Conservation (phyloP, 495 filamentous ascomycete species). For the Podospora comata region DNA sequence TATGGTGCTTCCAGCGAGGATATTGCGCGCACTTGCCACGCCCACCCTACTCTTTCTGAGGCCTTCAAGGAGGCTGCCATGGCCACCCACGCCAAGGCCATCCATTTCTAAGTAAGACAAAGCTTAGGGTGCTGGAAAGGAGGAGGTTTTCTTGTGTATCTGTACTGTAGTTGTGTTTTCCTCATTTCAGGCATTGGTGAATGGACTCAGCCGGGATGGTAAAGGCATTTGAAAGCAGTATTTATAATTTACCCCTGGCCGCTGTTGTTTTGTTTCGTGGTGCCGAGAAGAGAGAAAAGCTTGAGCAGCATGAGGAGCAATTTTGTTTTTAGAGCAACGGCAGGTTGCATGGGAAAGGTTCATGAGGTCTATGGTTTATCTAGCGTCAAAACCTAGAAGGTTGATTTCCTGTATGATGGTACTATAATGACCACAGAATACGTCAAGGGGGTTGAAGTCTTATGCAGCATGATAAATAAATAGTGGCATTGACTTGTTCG, state of each 20-base stretch:
- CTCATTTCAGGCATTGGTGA: constrained; percentile 22
- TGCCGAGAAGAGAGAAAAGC: neutral
- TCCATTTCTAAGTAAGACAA: constrained; percentile 71
- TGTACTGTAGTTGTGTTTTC: constrained; percentile 30
- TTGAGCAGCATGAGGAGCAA: constrained; percentile 2
- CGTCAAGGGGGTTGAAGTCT: neutral
- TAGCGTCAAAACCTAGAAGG: constrained; percentile 14
- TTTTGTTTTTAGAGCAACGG: constrained; percentile 4
- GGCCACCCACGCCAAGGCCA: constrained; percentile 93
- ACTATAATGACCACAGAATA: neutral
- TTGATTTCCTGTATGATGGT: neutral
- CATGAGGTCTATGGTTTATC: constrained; percentile 7
- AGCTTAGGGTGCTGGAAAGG: neutral
- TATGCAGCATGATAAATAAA: neutral
- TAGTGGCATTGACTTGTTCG: neutral
- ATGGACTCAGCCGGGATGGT: constrained; percentile 22
- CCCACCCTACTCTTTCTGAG: constrained; percentile 93
- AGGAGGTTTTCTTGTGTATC: constrained; percentile 24
- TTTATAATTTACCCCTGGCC: constrained; percentile 5
- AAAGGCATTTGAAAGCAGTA: constrained; percentile 17
- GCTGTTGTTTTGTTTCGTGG: constrained; percentile 7
- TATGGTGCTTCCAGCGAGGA: constrained; percentile 95
- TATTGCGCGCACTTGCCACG: constrained; percentile 92
- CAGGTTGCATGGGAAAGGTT: constrained; percentile 9
- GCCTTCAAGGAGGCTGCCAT: constrained; percentile 99